Evolutionary conservation across 768 basidiomycete genomes (phyloP).

Genomic region (Lentinula lateritia): DNA sequence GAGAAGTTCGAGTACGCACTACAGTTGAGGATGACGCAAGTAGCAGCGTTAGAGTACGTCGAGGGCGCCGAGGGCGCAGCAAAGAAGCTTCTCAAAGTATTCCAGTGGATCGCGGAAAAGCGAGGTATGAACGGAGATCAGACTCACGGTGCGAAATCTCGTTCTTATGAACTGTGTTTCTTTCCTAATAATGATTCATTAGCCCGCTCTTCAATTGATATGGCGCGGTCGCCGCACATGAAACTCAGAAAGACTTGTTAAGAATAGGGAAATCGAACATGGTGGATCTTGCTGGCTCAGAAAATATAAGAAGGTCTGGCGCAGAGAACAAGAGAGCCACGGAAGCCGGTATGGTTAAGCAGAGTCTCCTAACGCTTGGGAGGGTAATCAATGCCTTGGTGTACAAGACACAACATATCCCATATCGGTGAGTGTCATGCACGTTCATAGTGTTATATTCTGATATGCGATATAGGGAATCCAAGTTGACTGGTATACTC

Average conservation of each 20-base stretch:
- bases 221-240: conserved; percentile 19
- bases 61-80: conserved; percentile 85
- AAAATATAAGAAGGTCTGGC: conserved; percentile 94
- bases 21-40: conserved; percentile 83
- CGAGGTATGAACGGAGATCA: conserved; percentile 21
- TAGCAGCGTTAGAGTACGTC: conserved; percentile 72
- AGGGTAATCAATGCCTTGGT: conserved; percentile 95
- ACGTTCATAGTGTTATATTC: neutral
- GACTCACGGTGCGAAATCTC: conserved; percentile 1
- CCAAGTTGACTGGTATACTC: conserved; percentile 92
- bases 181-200: too few relatives aligned
- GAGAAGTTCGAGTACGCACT: conserved; percentile 74
- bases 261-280: conserved; percentile 95
- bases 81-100: conserved; percentile 75
- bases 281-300: conserved; percentile 95
- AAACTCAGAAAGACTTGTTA: conserved; percentile 57
- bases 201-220: conserved; percentile 1
- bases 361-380: conserved; percentile 93
- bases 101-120: conserved; percentile 76
- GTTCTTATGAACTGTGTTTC: neutral
- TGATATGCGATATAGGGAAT: conserved; percentile 60
- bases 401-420: conserved; percentile 86
- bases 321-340: conserved; percentile 92
- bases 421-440: conserved; percentile 65
- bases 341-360: conserved; percentile 99